Evolutionary conservation across 768 basidiomycete genomes (phyloP).

Genomic region (Tricholoma matsutake): DNA sequence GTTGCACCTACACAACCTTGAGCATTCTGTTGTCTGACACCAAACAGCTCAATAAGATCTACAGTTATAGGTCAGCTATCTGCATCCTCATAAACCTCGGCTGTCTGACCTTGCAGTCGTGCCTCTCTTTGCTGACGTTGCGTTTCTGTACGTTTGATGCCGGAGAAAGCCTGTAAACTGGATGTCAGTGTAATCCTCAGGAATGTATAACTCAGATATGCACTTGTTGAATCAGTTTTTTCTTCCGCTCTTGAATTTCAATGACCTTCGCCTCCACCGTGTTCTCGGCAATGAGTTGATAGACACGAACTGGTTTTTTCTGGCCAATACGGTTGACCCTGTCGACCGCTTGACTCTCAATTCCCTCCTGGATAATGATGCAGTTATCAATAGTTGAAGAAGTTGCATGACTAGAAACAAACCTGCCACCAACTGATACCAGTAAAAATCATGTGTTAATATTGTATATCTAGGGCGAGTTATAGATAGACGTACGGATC

Average conservation of each 20-base stretch:
- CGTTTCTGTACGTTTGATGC: slow-evolving; percentile 72
- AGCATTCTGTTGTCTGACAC: slow-evolving; percentile 31
- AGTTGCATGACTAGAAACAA: slow-evolving; percentile 3
- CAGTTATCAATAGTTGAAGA: not conserved
- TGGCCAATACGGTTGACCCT: slow-evolving; percentile 85
- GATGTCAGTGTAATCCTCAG: not conserved
- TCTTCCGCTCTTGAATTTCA: slow-evolving; percentile 86
- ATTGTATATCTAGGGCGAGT: not conserved
- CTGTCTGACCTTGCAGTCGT: slow-evolving; percentile 63
- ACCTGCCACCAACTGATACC: slow-evolving; percentile 76
- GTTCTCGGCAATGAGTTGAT: slow-evolving; percentile 86
- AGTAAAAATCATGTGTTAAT: not conserved
- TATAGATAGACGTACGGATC: slow-evolving; percentile 64
- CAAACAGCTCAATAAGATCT: slow-evolving; percentile 65
- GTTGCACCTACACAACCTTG: not conserved
- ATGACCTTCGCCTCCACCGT: slow-evolving; percentile 87
- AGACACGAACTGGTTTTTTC: slow-evolving; percentile 78
- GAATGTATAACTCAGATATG: not conserved
- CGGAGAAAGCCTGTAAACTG: slow-evolving; percentile 71
- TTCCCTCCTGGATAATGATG: slow-evolving; percentile 53
- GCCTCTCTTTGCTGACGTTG: slow-evolving; percentile 77
- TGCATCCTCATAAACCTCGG: not conserved
- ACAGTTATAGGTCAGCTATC: not conserved
- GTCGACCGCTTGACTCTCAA: slow-evolving; percentile 82
- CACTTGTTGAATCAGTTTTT: slow-evolving; percentile 73